Percentiles rank a stretch among this genome's conserved stretches.
Conservation (phyloP, 441 rosid genomes). For the Erodium trifolium region DNA sequence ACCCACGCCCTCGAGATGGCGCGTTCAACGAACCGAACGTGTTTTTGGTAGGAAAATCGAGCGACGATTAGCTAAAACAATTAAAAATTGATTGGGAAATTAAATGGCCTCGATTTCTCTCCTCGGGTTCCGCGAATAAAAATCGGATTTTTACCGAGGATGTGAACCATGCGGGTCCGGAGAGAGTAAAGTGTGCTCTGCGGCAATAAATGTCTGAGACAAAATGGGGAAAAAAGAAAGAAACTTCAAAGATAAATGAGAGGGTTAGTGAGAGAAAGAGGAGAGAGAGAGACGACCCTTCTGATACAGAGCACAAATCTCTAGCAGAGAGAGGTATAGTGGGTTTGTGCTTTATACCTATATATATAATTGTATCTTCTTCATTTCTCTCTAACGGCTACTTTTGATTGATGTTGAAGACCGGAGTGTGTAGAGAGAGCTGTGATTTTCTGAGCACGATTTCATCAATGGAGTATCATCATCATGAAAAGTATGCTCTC, state of each 20-base stretch:
- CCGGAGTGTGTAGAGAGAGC: too few species aligned
- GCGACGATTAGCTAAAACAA: neutral
- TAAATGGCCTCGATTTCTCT: neutral
- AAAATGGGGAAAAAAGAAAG: neutral
- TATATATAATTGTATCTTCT: neutral
- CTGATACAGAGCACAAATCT: neutral
- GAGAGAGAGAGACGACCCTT: neutral
- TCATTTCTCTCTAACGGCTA: neutral
- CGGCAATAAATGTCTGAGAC: neutral
- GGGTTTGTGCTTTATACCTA: neutral
- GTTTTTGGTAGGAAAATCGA: neutral
- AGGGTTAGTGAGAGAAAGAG: neutral
- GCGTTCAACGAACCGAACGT: neutral
- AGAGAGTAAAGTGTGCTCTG: neutral
- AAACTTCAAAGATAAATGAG: too few species aligned
- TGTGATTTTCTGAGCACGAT: neutral
- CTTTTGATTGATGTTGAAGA: too few species aligned
- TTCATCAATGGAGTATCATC: neutral
- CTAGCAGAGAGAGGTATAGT: neutral
- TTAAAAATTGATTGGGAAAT: neutral
- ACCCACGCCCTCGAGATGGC: neutral
- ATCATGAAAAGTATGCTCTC: neutral
- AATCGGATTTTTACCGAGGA: neutral
- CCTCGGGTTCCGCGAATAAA: neutral
- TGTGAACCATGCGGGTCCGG: neutral